Percentiles rank a stretch among this genome's conserved stretches.
phyloP scores from a whole-genome alignment of 495 filamentous ascomycete species.

The Haplographium delicatum region DNA sequence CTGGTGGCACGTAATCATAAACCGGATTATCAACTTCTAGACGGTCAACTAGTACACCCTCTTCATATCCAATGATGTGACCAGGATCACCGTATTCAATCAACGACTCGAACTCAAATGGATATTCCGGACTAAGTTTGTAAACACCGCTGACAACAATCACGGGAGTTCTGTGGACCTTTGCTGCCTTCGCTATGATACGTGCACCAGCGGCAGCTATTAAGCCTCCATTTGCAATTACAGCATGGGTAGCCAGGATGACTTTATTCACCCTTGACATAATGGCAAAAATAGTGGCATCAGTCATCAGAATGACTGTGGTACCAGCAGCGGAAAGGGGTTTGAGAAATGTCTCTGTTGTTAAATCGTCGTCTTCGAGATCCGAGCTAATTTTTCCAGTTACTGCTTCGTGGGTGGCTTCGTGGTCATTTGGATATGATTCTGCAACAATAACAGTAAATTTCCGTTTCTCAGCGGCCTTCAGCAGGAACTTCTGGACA shows the following conservation, averaged over 20 bases:
- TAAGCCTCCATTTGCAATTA: conserved; percentile 80
- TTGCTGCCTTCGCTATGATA: conserved; percentile 76
- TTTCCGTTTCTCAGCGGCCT: conserved; percentile 75
- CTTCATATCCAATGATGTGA: conserved; percentile 64
- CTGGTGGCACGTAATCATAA: conserved; percentile 76
- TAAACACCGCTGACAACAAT: conserved; percentile 82
- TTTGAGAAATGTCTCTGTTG: conserved; percentile 59
- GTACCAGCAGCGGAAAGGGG: conserved; percentile 71
- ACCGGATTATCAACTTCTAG: conserved; percentile 76
- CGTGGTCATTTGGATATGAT: conserved; percentile 62
- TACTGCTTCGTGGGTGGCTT: conserved; percentile 52
- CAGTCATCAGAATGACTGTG: conserved; percentile 74
- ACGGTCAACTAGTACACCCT: conserved; percentile 68
- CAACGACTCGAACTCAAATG: conserved; percentile 68
- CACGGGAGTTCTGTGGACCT: conserved; percentile 71
- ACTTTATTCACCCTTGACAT: conserved; percentile 95
- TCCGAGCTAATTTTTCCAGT: conserved; percentile 39
- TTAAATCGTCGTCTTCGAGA: conserved; percentile 40
- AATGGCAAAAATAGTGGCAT: conserved; percentile 79
- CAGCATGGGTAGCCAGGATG: conserved; percentile 76
- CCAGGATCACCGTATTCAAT: conserved; percentile 79
- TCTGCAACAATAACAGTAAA: conserved; percentile 84
- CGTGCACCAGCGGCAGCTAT: conserved; percentile 73
- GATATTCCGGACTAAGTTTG: conserved; percentile 84
- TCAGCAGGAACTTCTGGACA: conserved; percentile 79